These are phyloP conservation scores for Chaetomiaceae sp. DNA, from an alignment of 2,329 filamentous ascomycete genomes.

Conservation along the genomic window DNA sequence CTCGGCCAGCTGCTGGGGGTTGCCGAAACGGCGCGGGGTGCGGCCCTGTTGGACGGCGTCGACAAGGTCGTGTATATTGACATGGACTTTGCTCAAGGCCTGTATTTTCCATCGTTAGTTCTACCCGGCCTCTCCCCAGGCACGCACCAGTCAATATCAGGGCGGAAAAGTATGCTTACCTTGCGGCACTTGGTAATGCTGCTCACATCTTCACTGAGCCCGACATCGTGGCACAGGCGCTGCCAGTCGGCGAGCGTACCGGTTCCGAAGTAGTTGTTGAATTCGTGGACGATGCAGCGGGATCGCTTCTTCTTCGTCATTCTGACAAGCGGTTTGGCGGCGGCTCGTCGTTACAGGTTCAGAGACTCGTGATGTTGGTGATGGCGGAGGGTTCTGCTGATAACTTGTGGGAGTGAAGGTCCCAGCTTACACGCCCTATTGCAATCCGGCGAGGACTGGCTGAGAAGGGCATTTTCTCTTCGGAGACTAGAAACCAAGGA, in stretches of 20 bases:
- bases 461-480: no score
- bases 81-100: slow-evolving; percentile 37
- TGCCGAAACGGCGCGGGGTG: slow-evolving; percentile 30
- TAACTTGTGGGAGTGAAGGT: no score
- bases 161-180: slow-evolving; percentile 27
- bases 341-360: no score
- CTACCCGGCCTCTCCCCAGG: no score
- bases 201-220: slow-evolving; percentile 30
- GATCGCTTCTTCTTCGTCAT: slow-evolving; percentile 13
- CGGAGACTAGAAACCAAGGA: no score
- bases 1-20: slow-evolving; percentile 26
- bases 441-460: no score
- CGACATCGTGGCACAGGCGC: slow-evolving; percentile 39
- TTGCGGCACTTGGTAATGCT: slow-evolving; percentile 42
- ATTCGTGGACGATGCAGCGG: slow-evolving; percentile 17
- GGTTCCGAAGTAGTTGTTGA: slow-evolving; percentile 29
- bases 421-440: no score
- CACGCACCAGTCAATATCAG: no score
- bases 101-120: slow-evolving; percentile 24
- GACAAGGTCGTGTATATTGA: slow-evolving; percentile 48
- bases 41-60: slow-evolving; percentile 24
- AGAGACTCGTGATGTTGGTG: background rate
- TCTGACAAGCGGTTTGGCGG: background rate
- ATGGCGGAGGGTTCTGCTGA: no score
- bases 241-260: slow-evolving; percentile 38